These are phyloP conservation scores for Fusarium foetens DNA, from an alignment of 2,329 filamentous ascomycete species.

Conservation along the genomic window DNA sequence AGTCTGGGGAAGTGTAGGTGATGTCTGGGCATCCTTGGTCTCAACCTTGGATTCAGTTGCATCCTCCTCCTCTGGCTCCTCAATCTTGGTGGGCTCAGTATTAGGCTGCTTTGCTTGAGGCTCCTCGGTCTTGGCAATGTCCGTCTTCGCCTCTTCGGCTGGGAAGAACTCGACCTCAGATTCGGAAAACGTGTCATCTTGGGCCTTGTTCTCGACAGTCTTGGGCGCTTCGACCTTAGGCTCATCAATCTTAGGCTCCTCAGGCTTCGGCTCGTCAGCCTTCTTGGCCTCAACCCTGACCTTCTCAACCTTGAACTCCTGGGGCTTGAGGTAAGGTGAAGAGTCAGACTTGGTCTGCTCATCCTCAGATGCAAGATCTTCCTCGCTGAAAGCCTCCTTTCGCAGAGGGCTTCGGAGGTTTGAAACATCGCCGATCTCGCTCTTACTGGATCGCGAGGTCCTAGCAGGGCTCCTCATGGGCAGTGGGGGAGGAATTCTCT, in stretches of 20 bases:
- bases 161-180: constrained; percentile 38
- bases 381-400: constrained; percentile 58
- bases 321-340: constrained; percentile 36
- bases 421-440: constrained; percentile 68
- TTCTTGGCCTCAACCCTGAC: constrained; percentile 11
- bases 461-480: constrained; percentile 80
- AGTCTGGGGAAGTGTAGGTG: constrained; percentile 22
- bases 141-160: constrained; percentile 29
- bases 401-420: constrained; percentile 61
- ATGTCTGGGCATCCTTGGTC: constrained; percentile 17
- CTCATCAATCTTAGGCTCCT: background rate
- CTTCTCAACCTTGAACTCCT: constrained; percentile 38
- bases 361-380: constrained; percentile 42
- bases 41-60: constrained; percentile 12
- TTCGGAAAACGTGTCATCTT: constrained; percentile 30
- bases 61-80: constrained; percentile 1
- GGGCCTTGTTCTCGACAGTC: background rate
- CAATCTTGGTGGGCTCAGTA: background rate
- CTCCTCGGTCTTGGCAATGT: constrained; percentile 2
- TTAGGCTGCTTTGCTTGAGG: background rate
- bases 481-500: constrained; percentile 79
- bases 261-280: constrained; percentile 3
- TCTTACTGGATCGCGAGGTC: constrained; percentile 61
- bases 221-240: background rate
- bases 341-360: constrained; percentile 36